Evolutionary conservation across 1,139 yeast species (phyloP).

Genomic region (Diutina neorugosa): DNA sequence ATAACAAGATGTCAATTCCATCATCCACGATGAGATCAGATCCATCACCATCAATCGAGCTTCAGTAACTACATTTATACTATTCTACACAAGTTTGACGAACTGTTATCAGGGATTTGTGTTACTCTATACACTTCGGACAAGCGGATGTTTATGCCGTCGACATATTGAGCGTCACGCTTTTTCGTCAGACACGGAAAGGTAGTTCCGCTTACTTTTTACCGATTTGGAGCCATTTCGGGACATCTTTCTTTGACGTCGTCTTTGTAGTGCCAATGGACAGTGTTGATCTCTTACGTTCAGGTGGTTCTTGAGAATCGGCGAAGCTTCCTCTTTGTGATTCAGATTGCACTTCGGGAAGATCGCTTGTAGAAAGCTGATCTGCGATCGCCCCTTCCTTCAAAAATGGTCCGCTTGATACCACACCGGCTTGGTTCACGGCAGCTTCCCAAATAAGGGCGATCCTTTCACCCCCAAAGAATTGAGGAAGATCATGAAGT

Average conservation of each 20-base stretch:
- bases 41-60: too few relatives aligned
- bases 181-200: neutral
- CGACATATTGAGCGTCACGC: neutral
- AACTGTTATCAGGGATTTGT: neutral
- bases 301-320: slow-evolving; percentile 5
- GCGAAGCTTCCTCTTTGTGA: slow-evolving; percentile 17
- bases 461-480: slow-evolving; percentile 19
- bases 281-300: neutral
- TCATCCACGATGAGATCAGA: neutral
- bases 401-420: slow-evolving; percentile 13
- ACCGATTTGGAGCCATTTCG: slow-evolving; percentile 1
- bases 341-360: slow-evolving; percentile 31
- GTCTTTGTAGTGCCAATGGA: neutral
- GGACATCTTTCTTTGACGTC: neutral
- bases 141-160: neutral
- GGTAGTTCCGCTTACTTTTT: neutral
- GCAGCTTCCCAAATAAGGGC: slow-evolving; percentile 25
- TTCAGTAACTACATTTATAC: neutral
- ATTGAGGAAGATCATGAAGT: slow-evolving; percentile 21
- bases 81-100: neutral
- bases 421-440: slow-evolving; percentile 7
- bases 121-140: neutral
- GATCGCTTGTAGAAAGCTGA: slow-evolving; percentile 15
- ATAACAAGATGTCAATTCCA: neutral
- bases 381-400: slow-evolving; percentile 12